Evolutionary conservation across 2,329 filamentous ascomycete genomes (phyloP), one percentile per base, ranked within the genome.

Genomic region (Fusarium sp.): DNA sequence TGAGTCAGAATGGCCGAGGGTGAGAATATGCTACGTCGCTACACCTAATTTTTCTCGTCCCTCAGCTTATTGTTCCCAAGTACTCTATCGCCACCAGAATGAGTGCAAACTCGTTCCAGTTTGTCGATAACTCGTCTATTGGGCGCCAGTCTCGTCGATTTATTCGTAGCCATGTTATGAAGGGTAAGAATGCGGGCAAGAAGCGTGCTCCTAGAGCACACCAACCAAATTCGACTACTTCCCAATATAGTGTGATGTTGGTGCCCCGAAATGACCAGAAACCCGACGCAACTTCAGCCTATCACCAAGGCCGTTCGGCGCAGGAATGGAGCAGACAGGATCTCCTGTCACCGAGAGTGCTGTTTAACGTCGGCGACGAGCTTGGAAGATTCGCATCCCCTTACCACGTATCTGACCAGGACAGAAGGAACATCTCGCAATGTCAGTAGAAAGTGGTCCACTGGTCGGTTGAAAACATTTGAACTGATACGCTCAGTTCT

Each of bases 141-240:
- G 21, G 11, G 13, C 31, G 21, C 7, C 6, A 13, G 11, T 50
- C 48, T 29, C 38, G 31, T 19, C 25, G 36, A n/a, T 25, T 25
- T 3, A 50, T 50, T 6, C 38, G 38, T n/a, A 43, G 38, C 31
- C 48, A 50, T 50, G 31, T 47, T 25, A 38, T 47, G 33, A 37
- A n/a, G n/a, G 44, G 33, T 9, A 47, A 37, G 33, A 47, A 29
- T 23, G 33, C 38, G 15, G 44, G 44, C 33, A 47, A 47, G 15
- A 47, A 37, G n/a, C 44, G 38, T 3, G 13, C 32, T 33, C 46
- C 23, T 9, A 41, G 11, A 10, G 7, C 19, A 39, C 46, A 33
- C 15, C 46, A 41, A 15, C 46, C 7, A 32, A 13, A 17, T 19
- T 17, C 17, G 15, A 13, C 36, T 13, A 15, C 7, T 23, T 36